Evolutionary conservation across 177 flowering plant genomes (phyloP), one percentile per base, ranked within the genome.

Genomic region (Vitis hybrid): DNA sequence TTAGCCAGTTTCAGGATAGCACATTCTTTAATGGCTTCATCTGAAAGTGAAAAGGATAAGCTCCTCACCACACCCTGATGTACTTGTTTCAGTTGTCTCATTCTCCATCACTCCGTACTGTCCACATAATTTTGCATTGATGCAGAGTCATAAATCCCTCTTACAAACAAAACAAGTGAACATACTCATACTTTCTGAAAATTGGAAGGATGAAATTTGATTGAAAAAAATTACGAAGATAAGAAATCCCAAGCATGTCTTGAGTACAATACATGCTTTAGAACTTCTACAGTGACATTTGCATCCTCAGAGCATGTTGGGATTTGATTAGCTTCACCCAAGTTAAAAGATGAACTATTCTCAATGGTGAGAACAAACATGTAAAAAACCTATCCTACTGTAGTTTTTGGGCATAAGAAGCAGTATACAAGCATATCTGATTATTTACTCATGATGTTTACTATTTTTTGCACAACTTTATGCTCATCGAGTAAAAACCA

Each of bases 61-160:
- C 60, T 64, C 70, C 92, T 85, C 78, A 93, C 99, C 99, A 85
- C 98, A 93, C 58, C 99, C 97, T 48, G 99, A 91, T 50, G 99
- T 95, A 83, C 99, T 95, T 71, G 98, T 95, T 84, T 91, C 98
- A 22, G 98, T 88, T 63, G 94, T 93, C 86, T 95, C 99, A 63
- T 86, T 77, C 86, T 87, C 90, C 89, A 90, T 89, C 57, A 95
- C 96, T 79, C 99, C 99, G 84, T 91, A 74, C 99, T 95, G 94
- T 74, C 79, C 82, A 85, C 62, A 89, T 77, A 85, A 87, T 73
- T 86, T 82, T 65, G 79, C 81, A 85, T 74, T 83, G 81, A 79
- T 74, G 81, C 56, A 65, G 83, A 69, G 78, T 87, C 86, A 85
- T 79, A 82, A 79, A 78, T 77, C 77, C 79, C 58, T 77, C 79